Evolutionary conservation across 1,139 yeast genomes (phyloP).

Genomic region (Geotrichum citri-aurantii): DNA sequence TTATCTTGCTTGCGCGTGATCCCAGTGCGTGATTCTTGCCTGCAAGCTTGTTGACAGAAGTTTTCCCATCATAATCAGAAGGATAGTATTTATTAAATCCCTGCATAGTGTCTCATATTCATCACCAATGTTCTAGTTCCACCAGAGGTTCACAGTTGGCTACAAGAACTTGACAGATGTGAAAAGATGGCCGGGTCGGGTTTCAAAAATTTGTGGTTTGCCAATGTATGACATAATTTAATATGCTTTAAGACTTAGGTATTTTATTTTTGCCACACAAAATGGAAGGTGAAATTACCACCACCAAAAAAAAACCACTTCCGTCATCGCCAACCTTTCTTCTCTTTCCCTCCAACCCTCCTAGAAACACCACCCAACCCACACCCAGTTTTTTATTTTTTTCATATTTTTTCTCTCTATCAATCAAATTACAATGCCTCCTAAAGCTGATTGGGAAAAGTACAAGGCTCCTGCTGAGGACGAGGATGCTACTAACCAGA

Average conservation of each 20-base stretch:
- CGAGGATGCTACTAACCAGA: constrained; percentile 57
- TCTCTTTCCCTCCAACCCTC: constrained; percentile 52
- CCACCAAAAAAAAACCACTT: constrained; percentile 10
- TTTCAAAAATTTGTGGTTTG: background rate
- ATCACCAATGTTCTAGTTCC: background rate
- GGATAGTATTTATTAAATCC: constrained; percentile 36
- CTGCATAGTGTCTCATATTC: constrained; percentile 14
- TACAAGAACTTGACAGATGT: background rate
- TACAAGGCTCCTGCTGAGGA: constrained; percentile 81
- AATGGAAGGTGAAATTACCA: constrained; percentile 3
- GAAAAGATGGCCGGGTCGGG: background rate
- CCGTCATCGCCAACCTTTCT: background rate
- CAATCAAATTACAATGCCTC: constrained; percentile 50
- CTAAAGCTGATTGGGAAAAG: constrained; percentile 96
- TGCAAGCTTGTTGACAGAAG: constrained; percentile 30
- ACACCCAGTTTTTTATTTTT: constrained; percentile 62
- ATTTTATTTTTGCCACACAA: constrained; percentile 15
- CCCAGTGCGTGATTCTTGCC: constrained; percentile 29
- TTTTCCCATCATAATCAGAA: constrained; percentile 35
- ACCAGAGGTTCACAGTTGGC: background rate
- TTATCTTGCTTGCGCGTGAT: constrained; percentile 27
- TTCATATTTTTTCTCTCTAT: background rate
- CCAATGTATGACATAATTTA: background rate
- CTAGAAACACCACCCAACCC: constrained; percentile 67
- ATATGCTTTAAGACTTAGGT: background rate